Conservation (phyloP, 2,329 filamentous ascomycete genomes). For the Phyllosticta ampelicida region DNA sequence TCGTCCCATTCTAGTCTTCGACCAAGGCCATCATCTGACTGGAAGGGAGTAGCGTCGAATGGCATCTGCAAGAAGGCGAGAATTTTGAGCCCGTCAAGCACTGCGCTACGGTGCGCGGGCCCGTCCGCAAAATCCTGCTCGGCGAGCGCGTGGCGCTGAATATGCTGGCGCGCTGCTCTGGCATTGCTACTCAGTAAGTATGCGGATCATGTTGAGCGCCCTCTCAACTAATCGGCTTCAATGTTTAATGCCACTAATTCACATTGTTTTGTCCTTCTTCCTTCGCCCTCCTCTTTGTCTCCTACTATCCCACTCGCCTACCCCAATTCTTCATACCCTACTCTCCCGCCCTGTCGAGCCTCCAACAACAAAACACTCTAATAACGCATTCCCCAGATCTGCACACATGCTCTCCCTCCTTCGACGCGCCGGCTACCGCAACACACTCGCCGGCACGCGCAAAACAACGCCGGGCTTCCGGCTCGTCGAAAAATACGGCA, state of each 20-base stretch:
- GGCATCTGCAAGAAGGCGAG: constrained; percentile 70
- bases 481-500: constrained; percentile 95
- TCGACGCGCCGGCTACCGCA: constrained; percentile 58
- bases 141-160: constrained; percentile 91
- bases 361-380: not conserved
- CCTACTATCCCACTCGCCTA: not conserved
- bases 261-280: not conserved
- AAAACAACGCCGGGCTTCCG: constrained; percentile 97
- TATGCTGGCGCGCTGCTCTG: constrained; percentile 79
- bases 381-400: constrained; percentile 20
- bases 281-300: not conserved
- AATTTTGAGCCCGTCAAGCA: constrained; percentile 52
- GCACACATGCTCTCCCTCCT: constrained; percentile 41
- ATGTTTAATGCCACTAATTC: too few relatives aligned
- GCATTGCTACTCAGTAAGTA: constrained; percentile 60
- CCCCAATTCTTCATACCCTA: too few relatives aligned
- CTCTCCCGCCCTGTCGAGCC: too few relatives aligned
- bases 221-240: not conserved
- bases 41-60: constrained; percentile 52
- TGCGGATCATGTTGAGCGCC: too few relatives aligned
- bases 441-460: constrained; percentile 82
- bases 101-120: constrained; percentile 74
- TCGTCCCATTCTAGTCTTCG: not conserved
- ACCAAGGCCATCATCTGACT: not conserved
- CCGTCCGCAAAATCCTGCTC: constrained; percentile 73